These are phyloP conservation scores for Prototheca wickerhamii DNA, from an alignment of 163 green algal species.

Conservation along the genomic window DNA sequence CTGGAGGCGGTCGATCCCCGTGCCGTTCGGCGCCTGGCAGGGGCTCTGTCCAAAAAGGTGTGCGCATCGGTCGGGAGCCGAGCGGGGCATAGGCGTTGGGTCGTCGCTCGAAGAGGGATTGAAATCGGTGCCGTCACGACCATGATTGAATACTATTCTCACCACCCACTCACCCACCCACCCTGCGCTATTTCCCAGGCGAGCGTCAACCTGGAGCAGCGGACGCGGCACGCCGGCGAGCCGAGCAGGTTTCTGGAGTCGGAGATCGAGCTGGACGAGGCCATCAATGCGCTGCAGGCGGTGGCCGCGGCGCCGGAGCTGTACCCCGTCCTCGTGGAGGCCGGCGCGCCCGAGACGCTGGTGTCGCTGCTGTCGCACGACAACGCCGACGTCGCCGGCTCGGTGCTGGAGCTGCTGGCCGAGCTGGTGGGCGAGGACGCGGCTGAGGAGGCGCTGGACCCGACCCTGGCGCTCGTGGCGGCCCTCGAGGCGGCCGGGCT, in stretches of 20 bases:
- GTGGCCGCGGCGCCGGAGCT: conserved; percentile 37
- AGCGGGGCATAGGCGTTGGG: not conserved
- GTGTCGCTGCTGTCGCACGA: conserved; percentile 77
- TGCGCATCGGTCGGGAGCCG: not conserved
- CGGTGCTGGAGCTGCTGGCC: conserved; percentile 69
- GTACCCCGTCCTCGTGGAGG: conserved; percentile 47
- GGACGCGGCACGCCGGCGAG: conserved; percentile 74
- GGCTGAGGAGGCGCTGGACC: conserved; percentile 55
- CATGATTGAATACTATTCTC: too few relatives aligned
- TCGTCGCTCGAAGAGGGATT: not conserved
- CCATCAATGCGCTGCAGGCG: conserved; percentile 48
- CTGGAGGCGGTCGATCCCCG: conserved; percentile 64
- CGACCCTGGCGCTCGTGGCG: conserved; percentile 3
- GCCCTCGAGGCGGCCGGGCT: not conserved
- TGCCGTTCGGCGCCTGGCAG: conserved; percentile 57
- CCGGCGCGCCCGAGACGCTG: conserved; percentile 34
- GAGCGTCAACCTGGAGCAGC: conserved; percentile 77
- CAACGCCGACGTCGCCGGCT: conserved; percentile 85
- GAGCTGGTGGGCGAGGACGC: conserved; percentile 77
- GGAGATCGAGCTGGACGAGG: conserved; percentile 89
- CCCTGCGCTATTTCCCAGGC: not conserved
- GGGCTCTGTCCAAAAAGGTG: conserved; percentile 68
- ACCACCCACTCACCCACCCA: too few relatives aligned
- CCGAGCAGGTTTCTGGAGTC: conserved; percentile 87
- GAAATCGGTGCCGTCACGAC: too few relatives aligned